Conservation (phyloP, 768 basidiomycete genomes). For the Mycena metata region DNA sequence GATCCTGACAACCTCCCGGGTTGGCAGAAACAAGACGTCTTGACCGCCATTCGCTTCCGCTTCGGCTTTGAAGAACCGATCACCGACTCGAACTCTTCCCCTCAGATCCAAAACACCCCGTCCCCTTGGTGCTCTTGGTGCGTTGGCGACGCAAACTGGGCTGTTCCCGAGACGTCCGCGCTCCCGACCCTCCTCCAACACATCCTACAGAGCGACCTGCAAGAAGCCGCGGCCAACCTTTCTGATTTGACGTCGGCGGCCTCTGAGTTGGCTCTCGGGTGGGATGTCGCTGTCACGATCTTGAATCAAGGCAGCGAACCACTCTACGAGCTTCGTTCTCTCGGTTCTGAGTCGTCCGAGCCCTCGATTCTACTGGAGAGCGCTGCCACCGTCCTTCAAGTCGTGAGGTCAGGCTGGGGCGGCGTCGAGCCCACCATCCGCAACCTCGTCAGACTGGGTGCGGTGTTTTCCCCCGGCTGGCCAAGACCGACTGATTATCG, state of each 20-base stretch:
- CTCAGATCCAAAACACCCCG: constrained; percentile 2
- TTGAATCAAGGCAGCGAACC: not conserved
- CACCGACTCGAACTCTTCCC: not conserved
- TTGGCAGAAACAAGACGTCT: constrained; percentile 11
- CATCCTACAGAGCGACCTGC: constrained; percentile 20
- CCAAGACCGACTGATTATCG: constrained; percentile 7
- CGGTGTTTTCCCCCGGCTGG: constrained; percentile 26
- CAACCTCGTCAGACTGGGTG: constrained; percentile 21
- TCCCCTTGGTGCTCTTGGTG: constrained; percentile 21
- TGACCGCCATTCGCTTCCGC: constrained; percentile 3
- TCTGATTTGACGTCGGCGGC: constrained; percentile 14
- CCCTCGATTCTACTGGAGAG: constrained; percentile 23
- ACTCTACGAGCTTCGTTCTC: constrained; percentile 22
- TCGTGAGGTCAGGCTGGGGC: constrained; percentile 21
- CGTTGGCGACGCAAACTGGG: constrained; percentile 23
- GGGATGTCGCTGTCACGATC: constrained; percentile 22
- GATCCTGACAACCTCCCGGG: constrained; percentile 17
- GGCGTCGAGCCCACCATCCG: constrained; percentile 9
- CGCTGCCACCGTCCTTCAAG: constrained; percentile 29
- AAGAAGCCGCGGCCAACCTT: not conserved
- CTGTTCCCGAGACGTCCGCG: constrained; percentile 6
- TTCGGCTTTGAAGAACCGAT: constrained; percentile 21
- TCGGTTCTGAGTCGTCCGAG: constrained; percentile 9
- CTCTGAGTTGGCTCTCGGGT: constrained; percentile 21
- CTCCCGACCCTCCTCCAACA: constrained; percentile 21